Percentiles rank a stretch among this genome's conserved stretches.
These are phyloP conservation scores for Trichoderma sp. DNA, from an alignment of 2,329 filamentous ascomycete species.

Conservation along the genomic window DNA sequence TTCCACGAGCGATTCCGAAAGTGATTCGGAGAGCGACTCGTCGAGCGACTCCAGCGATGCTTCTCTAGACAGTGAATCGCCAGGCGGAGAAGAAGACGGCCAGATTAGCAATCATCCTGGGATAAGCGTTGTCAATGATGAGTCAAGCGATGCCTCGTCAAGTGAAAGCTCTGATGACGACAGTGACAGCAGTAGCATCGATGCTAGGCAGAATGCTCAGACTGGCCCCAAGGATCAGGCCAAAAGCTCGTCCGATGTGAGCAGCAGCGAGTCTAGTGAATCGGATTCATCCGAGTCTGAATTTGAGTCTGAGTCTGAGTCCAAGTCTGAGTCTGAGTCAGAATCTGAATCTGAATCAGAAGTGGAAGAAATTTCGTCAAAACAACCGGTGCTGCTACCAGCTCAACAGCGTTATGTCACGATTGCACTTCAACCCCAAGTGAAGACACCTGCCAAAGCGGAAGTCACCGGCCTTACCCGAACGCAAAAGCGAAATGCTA, in stretches of 20 bases:
- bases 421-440: neutral
- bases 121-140: neutral
- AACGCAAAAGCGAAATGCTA: slow-evolving; percentile 55
- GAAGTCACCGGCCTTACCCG: slow-evolving; percentile 41
- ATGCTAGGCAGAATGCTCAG: slow-evolving; percentile 16
- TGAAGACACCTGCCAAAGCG: neutral
- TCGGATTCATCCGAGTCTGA: slow-evolving; percentile 22
- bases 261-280: slow-evolving; percentile 24
- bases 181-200: slow-evolving; percentile 2
- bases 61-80: slow-evolving; percentile 9
- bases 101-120: neutral
- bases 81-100: neutral
- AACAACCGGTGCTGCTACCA: slow-evolving; percentile 17
- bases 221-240: neutral
- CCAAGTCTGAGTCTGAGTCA: slow-evolving; percentile 29
- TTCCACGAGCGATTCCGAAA: neutral
- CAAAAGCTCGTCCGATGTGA: neutral
- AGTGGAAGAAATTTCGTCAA: slow-evolving; percentile 42
- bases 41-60: slow-evolving; percentile 23
- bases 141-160: neutral
- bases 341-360: slow-evolving; percentile 34
- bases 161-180: slow-evolving; percentile 12
- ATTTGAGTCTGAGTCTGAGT: slow-evolving; percentile 29
- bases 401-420: neutral
- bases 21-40: slow-evolving; percentile 7